Evolutionary conservation across 495 filamentous ascomycete species (phyloP).

Genomic region (Penicillium flavigenum): DNA sequence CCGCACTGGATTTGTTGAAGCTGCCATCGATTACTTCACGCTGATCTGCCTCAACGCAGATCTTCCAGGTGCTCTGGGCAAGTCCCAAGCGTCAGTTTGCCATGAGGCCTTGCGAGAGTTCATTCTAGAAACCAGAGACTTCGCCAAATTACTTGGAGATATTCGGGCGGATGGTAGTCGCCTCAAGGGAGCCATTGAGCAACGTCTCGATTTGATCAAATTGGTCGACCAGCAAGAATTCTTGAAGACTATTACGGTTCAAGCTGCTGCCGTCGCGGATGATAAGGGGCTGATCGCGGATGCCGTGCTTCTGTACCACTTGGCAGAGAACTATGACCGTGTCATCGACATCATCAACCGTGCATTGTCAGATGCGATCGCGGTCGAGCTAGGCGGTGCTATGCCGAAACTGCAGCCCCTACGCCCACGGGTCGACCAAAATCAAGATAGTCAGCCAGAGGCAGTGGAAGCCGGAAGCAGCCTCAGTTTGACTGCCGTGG

Average conservation of each 20-base stretch:
- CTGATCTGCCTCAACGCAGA: slow-evolving; percentile 93
- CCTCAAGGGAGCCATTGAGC: slow-evolving; percentile 82
- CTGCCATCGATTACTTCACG: slow-evolving; percentile 89
- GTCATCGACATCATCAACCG: slow-evolving; percentile 87
- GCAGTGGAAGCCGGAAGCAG: slow-evolving; percentile 52
- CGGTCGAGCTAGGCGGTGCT: slow-evolving; percentile 76
- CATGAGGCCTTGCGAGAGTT: slow-evolving; percentile 94
- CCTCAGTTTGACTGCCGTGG: slow-evolving; percentile 79
- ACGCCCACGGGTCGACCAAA: slow-evolving; percentile 54
- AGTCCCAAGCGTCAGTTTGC: slow-evolving; percentile 76
- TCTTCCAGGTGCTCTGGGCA: slow-evolving; percentile 68
- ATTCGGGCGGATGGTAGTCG: slow-evolving; percentile 77
- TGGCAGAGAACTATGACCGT: slow-evolving; percentile 90
- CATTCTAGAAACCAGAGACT: slow-evolving; percentile 90
- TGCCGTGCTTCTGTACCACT: slow-evolving; percentile 89
- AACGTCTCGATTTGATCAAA: slow-evolving; percentile 80
- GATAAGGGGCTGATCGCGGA: slow-evolving; percentile 91
- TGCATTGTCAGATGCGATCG: slow-evolving; percentile 82
- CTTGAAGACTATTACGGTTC: slow-evolving; percentile 78
- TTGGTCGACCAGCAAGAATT: slow-evolving; percentile 78
- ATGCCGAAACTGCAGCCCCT: slow-evolving; percentile 73
- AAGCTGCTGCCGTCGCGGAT: slow-evolving; percentile 87
- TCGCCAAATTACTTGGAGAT: slow-evolving; percentile 89
- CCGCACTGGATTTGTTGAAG: slow-evolving; percentile 78
- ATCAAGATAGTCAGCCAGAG: slow-evolving; percentile 26